Percentiles rank a stretch among this genome's conserved stretches.
phyloP scores from a whole-genome alignment of 225 moss, liverwort and hornwort species.

The Takakia lepidozioides region DNA sequence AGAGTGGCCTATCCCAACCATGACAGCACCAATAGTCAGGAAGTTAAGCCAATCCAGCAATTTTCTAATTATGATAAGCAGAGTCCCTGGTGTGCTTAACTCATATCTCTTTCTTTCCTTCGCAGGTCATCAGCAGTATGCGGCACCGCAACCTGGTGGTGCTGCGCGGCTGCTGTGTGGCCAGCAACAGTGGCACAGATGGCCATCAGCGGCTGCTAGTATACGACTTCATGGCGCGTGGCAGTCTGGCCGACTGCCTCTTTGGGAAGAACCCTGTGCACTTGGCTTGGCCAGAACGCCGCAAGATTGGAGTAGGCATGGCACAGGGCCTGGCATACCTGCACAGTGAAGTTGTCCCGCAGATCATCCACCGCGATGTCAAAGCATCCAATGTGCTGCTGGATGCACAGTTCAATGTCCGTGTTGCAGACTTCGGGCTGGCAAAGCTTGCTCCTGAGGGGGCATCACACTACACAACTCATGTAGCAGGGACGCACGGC shows the following conservation, averaged over 20 bases:
- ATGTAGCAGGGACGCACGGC: slow-evolving; percentile 63
- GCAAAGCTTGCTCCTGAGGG: slow-evolving; percentile 56
- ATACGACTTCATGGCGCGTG: slow-evolving; percentile 61
- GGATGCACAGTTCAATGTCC: slow-evolving; percentile 50
- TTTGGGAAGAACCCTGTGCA: slow-evolving; percentile 23
- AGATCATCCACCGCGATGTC: slow-evolving; percentile 80
- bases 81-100: too few relatives aligned
- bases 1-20: too few relatives aligned
- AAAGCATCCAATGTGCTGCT: slow-evolving; percentile 72
- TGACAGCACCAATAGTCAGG: too few relatives aligned
- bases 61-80: too few relatives aligned
- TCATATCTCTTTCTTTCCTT: too few relatives aligned
- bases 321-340: slow-evolving; percentile 73
- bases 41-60: too few relatives aligned
- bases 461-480: slow-evolving; percentile 32
- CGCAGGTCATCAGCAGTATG: slow-evolving; percentile 36
- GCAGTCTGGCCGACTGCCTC: slow-evolving; percentile 65
- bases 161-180: slow-evolving; percentile 70
- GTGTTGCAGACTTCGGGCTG: slow-evolving; percentile 75
- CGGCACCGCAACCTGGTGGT: slow-evolving; percentile 71
- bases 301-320: slow-evolving; percentile 47
- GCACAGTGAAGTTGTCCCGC: slow-evolving; percentile 53
- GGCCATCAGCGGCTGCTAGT: slow-evolving; percentile 80
- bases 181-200: slow-evolving; percentile 37
- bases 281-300: slow-evolving; percentile 61